Conservation (phyloP, 352 stramenopile genomes). For the Phytophthora hibernalis region DNA sequence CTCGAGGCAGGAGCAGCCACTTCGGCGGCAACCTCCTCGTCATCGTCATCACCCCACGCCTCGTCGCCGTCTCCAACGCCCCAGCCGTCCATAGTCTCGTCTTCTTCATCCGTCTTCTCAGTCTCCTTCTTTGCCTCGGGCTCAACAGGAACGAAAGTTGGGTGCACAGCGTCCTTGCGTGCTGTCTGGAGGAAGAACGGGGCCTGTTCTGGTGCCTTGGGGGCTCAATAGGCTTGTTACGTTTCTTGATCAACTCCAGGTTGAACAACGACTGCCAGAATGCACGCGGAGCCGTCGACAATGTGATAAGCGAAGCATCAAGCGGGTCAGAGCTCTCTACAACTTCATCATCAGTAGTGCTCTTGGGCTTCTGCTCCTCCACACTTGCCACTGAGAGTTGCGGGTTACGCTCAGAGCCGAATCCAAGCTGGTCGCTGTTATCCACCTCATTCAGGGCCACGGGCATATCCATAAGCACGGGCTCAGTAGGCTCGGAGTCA, state of each 20-base stretch:
- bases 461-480: slow-evolving; percentile 93
- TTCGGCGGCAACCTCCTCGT: slow-evolving; percentile 31
- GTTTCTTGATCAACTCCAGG: slow-evolving; percentile 95
- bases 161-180: slow-evolving; percentile 80
- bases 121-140: slow-evolving; percentile 38
- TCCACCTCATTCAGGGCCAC: slow-evolving; percentile 88
- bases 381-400: slow-evolving; percentile 42
- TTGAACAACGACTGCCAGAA: slow-evolving; percentile 93
- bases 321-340: slow-evolving; percentile 57
- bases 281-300: slow-evolving; percentile 79
- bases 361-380: slow-evolving; percentile 53
- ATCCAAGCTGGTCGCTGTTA: slow-evolving; percentile 67
- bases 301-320: slow-evolving; percentile 69
- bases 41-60: slow-evolving; percentile 66
- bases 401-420: slow-evolving; percentile 62
- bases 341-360: slow-evolving; percentile 47
- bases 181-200: slow-evolving; percentile 96
- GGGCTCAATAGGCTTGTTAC: slow-evolving; percentile 96
- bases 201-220: slow-evolving; percentile 93
- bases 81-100: slow-evolving; percentile 70
- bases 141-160: slow-evolving; percentile 71
- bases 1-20: slow-evolving; percentile 50
- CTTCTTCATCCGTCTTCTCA: slow-evolving; percentile 36
- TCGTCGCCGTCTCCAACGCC: slow-evolving; percentile 66
- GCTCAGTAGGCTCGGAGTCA: slow-evolving; percentile 72